phyloP scores from a whole-genome alignment of 371 early-diverging fungal species.

The Apophysomyces ossiformis region DNA sequence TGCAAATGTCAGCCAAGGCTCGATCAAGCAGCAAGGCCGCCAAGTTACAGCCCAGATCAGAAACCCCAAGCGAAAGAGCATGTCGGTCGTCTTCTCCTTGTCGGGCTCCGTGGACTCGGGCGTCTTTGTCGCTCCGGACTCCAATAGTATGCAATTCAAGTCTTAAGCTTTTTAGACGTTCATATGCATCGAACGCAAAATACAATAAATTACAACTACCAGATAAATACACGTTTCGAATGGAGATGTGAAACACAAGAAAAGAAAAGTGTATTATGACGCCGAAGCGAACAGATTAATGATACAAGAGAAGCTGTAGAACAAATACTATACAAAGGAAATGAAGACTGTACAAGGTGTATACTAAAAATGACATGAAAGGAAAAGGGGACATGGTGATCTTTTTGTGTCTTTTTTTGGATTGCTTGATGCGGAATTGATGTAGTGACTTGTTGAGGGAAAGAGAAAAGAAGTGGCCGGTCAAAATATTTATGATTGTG shows the following conservation, averaged over 20 bases:
- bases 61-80: slow-evolving; percentile 30
- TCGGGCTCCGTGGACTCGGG: slow-evolving; percentile 29
- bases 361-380: not conserved
- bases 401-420: not conserved
- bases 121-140: slow-evolving; percentile 43
- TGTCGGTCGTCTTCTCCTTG: slow-evolving; percentile 32
- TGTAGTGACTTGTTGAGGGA: not conserved
- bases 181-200: not conserved
- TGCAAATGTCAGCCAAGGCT: slow-evolving; percentile 22
- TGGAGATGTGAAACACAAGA: no score
- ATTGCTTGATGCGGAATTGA: not conserved
- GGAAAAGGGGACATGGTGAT: not conserved
- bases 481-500: not conserved
- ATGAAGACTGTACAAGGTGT: slow-evolving; percentile 1
- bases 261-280: not conserved
- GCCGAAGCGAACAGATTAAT: not conserved
- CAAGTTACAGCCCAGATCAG: slow-evolving; percentile 31
- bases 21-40: slow-evolving; percentile 34
- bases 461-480: not conserved
- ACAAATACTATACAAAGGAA: not conserved
- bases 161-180: not conserved
- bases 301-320: not conserved
- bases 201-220: not conserved
- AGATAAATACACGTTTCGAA: no score
- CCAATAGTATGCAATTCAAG: slow-evolving; percentile 26